phyloP scores from a whole-genome alignment of 768 basidiomycete genomes.

The Trametes meyenii region DNA sequence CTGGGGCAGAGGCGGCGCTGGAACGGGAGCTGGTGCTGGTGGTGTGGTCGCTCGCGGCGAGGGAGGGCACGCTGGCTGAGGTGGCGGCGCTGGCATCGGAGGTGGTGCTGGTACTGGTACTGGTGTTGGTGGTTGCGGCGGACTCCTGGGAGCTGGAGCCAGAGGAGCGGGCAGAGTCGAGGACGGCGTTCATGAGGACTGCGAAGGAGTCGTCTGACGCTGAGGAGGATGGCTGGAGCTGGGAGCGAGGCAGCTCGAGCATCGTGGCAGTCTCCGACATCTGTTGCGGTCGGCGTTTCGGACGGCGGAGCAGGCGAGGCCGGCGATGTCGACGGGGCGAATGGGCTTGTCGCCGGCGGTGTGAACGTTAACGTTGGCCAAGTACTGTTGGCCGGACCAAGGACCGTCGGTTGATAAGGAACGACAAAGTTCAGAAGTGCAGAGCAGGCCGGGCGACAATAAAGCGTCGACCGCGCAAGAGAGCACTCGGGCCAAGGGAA shows the following conservation, averaged over 20 bases:
- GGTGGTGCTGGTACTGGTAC: not conserved
- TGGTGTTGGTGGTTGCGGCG: not conserved
- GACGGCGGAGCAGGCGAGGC: not conserved
- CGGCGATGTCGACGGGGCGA: not conserved
- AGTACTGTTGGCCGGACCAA: not conserved
- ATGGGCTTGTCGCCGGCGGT: too few relatives aligned
- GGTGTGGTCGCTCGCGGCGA: constrained; percentile 6
- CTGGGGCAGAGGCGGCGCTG: not conserved
- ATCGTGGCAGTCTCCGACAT: constrained; percentile 13
- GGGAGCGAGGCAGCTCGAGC: constrained; percentile 14
- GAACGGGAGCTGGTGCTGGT: constrained; percentile 8
- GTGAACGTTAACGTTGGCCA: not conserved
- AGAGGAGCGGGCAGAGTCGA: constrained; percentile 20
- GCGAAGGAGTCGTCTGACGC: constrained; percentile 9
- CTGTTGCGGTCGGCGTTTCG: not conserved
- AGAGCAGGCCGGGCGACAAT: too few relatives aligned
- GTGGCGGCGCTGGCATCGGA: not conserved
- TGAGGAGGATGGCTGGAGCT: not conserved
- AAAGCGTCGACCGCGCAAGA: not conserved
- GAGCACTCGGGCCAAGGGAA: not conserved
- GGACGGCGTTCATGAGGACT: constrained; percentile 15
- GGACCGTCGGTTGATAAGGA: constrained; percentile 2
- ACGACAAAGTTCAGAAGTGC: not conserved
- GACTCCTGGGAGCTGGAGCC: constrained; percentile 14
- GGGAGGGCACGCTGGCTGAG: constrained; percentile 8